Base-by-base conservation (phyloP, 306 rosid species). In the Gleditsia sinensis region DNA sequence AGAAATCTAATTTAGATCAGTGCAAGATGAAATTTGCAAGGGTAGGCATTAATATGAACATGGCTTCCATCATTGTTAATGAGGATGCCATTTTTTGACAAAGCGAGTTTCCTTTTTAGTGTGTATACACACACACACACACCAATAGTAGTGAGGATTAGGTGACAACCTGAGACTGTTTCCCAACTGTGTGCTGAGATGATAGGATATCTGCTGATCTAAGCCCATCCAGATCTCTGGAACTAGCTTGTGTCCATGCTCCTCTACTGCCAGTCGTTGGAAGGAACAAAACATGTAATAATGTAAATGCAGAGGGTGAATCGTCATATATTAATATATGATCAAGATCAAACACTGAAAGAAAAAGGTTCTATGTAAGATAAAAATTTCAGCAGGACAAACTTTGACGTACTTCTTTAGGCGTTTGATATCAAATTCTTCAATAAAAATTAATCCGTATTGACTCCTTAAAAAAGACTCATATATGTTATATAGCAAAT, bases 111-210 rank as follows among this genome's bases (percentile, higher is more conserved):
- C 27, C 24, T 56, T n/a, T n/a, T n/a, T n/a, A n/a, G n/a, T n/a
- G n/a, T n/a, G n/a, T n/a, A n/a, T n/a, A n/a, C n/a, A n/a, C n/a
- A n/a, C n/a, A n/a, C n/a, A n/a, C n/a, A n/a, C n/a, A n/a, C n/a
- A n/a, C n/a, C n/a, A n/a, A n/a, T n/a, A n/a, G n/a, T n/a, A 4
- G 23, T 56, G 53, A 51, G 40, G 77, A 71, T 70, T 71, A 77
- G 56, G 56, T 74, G 6, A 72, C 27, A 76, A 86, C 91, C 91
- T 88, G 79, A 17, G 85, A 76, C 58, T 67, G 82, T 36, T 79
- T 77, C 36, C 46, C 84, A 42, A 46, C 6, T 5, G 0, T 56
- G 24, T 81, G 87, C 21, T 77, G 86, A 77, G 85, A 82, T 45
- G 85, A 74, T 23, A 78, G 30, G 68, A 23, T 72, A 75, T 83